phyloP scores from a whole-genome alignment of 345 rosid species.

The Bruguiera gymnorhiza region DNA sequence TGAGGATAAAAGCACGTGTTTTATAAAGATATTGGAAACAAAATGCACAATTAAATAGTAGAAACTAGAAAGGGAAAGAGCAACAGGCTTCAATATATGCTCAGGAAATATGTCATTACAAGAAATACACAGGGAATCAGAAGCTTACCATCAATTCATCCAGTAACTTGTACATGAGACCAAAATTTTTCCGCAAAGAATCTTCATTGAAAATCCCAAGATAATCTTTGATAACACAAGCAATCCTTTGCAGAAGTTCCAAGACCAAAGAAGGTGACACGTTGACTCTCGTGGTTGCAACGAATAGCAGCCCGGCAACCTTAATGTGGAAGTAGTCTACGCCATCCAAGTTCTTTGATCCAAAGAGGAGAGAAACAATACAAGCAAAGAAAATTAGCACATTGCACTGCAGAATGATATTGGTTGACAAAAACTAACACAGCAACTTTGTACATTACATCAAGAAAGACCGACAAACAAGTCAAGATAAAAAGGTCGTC shows the following conservation, averaged over 20 bases:
- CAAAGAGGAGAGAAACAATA: conserved; percentile 4
- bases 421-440: too few relatives aligned
- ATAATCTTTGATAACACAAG: conserved; percentile 95
- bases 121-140: neutral
- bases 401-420: neutral
- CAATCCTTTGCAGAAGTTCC: conserved; percentile 96
- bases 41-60: neutral
- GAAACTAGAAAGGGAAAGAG: neutral
- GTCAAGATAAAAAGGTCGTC: too few relatives aligned
- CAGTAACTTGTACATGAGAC: conserved; percentile 94
- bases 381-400: neutral
- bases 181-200: conserved; percentile 84
- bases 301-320: conserved; percentile 86
- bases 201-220: conserved; percentile 95
- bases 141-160: conserved; percentile 94
- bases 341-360: conserved; percentile 73
- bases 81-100: neutral
- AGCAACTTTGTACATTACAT: too few relatives aligned
- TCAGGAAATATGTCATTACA: conserved; percentile 4
- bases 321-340: conserved; percentile 98
- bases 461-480: too few relatives aligned
- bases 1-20: too few relatives aligned
- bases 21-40: neutral
- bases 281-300: conserved; percentile 91
- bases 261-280: conserved; percentile 86